phyloP scores from a whole-genome alignment of 2,329 filamentous ascomycete genomes.

The Blastomyces gilchristii region DNA sequence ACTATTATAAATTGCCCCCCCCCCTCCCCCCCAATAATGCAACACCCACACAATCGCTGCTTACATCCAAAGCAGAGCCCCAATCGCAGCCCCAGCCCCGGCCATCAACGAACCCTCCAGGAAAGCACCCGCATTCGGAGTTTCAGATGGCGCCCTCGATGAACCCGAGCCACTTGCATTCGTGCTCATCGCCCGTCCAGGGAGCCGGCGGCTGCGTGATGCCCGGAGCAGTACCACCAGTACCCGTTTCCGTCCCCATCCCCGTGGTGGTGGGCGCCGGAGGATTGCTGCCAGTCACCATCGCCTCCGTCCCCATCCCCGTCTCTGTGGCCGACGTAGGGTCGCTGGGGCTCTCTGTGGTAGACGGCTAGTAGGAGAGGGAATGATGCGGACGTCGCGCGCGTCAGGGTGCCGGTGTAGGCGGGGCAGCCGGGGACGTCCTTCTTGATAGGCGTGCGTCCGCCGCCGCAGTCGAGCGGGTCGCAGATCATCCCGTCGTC shows the following conservation, averaged over 20 bases:
- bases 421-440: conserved; percentile 44
- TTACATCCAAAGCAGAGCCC: background rate
- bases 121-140: background rate
- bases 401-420: background rate
- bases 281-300: background rate
- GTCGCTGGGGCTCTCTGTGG: background rate
- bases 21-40: too few species aligned
- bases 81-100: background rate
- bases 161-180: background rate
- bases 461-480: conserved; percentile 57
- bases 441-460: conserved; percentile 53
- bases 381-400: background rate
- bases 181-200: background rate
- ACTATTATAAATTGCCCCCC: background rate
- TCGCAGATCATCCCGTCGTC: conserved; percentile 55
- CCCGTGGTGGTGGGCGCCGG: background rate
- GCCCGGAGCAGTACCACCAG: background rate
- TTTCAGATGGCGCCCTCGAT: background rate
- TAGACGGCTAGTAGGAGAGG: background rate
- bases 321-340: background rate
- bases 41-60: background rate
- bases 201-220: background rate
- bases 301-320: background rate
- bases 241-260: background rate
- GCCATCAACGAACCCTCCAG: background rate